A percentile compares a stretch with the other conserved stretches of the same genome.
Conservation (phyloP, 371 early-diverging fungal genomes). For the Blastocladiella emersonii region DNA sequence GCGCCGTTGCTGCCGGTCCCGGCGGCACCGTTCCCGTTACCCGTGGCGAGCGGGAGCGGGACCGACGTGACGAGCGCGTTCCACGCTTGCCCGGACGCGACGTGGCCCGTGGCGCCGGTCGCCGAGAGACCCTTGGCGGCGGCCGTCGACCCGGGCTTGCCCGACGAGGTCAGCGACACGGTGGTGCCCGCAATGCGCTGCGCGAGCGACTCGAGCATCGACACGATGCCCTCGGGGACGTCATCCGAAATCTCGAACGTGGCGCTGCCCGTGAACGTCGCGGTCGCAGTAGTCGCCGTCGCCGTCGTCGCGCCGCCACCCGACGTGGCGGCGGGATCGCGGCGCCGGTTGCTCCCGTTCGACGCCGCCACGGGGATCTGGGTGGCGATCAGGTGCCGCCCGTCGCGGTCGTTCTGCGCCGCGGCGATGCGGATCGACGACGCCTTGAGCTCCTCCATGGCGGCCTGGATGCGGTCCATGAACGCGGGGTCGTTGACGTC, state of each 20-base stretch:
- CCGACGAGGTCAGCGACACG: not conserved
- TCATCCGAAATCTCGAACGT: no score
- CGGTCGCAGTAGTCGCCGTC: not conserved
- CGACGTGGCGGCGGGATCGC: not conserved
- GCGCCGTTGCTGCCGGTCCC: not conserved
- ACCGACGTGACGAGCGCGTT: not conserved
- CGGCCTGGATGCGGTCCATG: not conserved
- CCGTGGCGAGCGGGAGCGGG: not conserved
- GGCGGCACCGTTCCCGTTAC: not conserved
- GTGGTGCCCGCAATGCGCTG: not conserved
- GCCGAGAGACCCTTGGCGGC: not conserved
- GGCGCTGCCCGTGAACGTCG: not conserved
- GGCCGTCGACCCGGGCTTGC: not conserved
- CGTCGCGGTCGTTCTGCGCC: not conserved
- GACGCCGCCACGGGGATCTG: not conserved
- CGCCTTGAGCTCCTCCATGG: not conserved
- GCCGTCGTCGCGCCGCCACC: not conserved
- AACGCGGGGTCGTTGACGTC: not conserved
- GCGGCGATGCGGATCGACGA: not conserved
- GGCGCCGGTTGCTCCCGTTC: not conserved
- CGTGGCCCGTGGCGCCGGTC: not conserved
- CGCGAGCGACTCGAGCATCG: not conserved
- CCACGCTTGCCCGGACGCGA: not conserved
- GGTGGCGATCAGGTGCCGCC: not conserved
- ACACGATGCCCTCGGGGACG: no score